Base-by-base conservation (phyloP, 345 rosid species). In the Isatis tinctoria region DNA sequence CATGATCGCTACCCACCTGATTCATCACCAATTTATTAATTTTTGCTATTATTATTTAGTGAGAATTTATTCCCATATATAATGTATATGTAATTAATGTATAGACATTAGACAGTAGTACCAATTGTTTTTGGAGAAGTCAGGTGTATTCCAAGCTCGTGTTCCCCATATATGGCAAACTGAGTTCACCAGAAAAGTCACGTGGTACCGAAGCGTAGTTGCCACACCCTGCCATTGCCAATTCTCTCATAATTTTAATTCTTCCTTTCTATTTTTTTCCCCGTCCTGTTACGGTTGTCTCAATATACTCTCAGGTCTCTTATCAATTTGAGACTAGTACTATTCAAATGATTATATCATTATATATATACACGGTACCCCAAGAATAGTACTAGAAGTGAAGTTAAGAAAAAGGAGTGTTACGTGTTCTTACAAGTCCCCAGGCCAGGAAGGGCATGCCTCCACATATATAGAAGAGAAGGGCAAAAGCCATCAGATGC, bases 101-200 rank as follows among this genome's bases (percentile, higher is more conserved):
- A n/a, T n/a, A n/a, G n/a, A n/a, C n/a, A n/a, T n/a, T n/a, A 44
- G 41, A 16, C 20, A 32, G n/a, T 17, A 4, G 8, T 36, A 90
- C 92, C 91, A 86, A 33, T 86, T 88, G 84, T 90, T 90, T 79
- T 83, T 79, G 44, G 98, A 90, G 17, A 85, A 44, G 72, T 93
- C 96, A 6, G 85, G 75, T 3, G 95, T 90, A 51, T 85, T 82
- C 93, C 93, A 90, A 18, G 78, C 83, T 69, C 83, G 90, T 30
- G 65, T 83, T 70, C 98, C 97, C 97, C 98, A 90, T 8, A 82
- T 78, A 82, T 93, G 97, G 39, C 84, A 84, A 56, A 84, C 92
- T 62, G 95, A 88, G 73, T 82, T 93, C 51, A 85, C 91, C 9
- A 87, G 73, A 85, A 90, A 86, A 5, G 95, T 87, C 68, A 67